phyloP scores from a whole-genome alignment of 2,329 filamentous ascomycete species.

The Trichothecium roseum region DNA sequence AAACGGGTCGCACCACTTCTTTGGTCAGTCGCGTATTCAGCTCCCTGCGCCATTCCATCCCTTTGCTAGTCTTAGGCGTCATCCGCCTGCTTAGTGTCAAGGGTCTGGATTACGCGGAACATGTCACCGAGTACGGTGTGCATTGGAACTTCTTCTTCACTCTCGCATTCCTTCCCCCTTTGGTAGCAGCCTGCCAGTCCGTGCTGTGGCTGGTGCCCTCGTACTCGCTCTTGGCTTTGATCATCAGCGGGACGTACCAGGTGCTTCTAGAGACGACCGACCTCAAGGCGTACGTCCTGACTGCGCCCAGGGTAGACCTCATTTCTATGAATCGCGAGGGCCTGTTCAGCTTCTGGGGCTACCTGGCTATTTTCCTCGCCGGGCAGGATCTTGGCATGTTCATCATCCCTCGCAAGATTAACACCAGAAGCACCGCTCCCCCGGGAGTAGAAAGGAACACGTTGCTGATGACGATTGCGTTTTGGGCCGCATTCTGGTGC shows the following conservation, averaged over 20 bases:
- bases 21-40: slow-evolving; percentile 48
- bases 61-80: slow-evolving; percentile 69
- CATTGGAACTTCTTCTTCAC: slow-evolving; percentile 99
- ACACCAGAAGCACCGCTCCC: slow-evolving; percentile 28
- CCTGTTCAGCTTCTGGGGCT: slow-evolving; percentile 88
- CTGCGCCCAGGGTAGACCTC: slow-evolving; percentile 67
- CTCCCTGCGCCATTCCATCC: slow-evolving; percentile 71
- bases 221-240: slow-evolving; percentile 63
- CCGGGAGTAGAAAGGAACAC: slow-evolving; percentile 39
- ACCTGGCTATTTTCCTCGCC: slow-evolving; percentile 87
- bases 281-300: slow-evolving; percentile 75
- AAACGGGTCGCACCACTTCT: slow-evolving; percentile 36
- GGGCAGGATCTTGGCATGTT: slow-evolving; percentile 77
- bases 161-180: slow-evolving; percentile 76
- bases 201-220: slow-evolving; percentile 61
- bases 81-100: slow-evolving; percentile 83
- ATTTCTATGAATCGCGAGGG: slow-evolving; percentile 90
- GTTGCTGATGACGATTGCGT: slow-evolving; percentile 52
- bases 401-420: slow-evolving; percentile 55
- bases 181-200: slow-evolving; percentile 74
- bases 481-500: slow-evolving; percentile 59
- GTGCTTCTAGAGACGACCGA: slow-evolving; percentile 61
- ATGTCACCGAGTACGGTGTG: slow-evolving; percentile 93
- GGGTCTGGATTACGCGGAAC: slow-evolving; percentile 89
- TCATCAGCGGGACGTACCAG: slow-evolving; percentile 64